phyloP scores from a whole-genome alignment of 1,284 basidiomycete genomes.

The Erythrobasidium hasegawianum region DNA sequence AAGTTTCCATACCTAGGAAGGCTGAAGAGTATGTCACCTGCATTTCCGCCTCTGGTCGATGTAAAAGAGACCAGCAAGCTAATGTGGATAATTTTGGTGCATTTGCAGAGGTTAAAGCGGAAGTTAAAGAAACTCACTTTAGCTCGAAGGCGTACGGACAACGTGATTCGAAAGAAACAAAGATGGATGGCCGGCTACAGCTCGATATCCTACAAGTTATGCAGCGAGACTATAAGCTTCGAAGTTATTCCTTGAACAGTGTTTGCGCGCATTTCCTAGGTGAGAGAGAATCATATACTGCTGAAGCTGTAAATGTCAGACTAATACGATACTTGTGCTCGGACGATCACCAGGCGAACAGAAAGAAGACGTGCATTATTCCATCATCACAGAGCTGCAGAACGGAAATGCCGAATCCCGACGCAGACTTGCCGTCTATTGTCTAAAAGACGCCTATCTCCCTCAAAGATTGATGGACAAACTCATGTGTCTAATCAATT shows the following conservation, averaged over 20 bases:
- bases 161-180: conserved; percentile 87
- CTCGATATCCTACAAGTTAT: conserved; percentile 91
- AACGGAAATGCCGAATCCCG: conserved; percentile 88
- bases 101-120: conserved; percentile 63
- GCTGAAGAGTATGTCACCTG: conserved; percentile 59
- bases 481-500: conserved; percentile 96
- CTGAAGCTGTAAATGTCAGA: neutral
- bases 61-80: too few relatives aligned
- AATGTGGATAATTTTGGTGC: neutral
- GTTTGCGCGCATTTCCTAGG: conserved; percentile 90
- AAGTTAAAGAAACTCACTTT: conserved; percentile 86
- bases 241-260: conserved; percentile 90
- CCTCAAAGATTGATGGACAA: conserved; percentile 91
- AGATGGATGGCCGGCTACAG: conserved; percentile 82
- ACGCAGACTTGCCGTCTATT: conserved; percentile 86
- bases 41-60: neutral
- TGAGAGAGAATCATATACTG: conserved; percentile 15
- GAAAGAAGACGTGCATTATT: conserved; percentile 95
- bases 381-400: conserved; percentile 92
- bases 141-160: conserved; percentile 93
- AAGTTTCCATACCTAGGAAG: conserved; percentile 76
- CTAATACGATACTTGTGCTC: neutral
- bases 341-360: conserved; percentile 61
- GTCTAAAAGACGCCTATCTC: conserved; percentile 95
- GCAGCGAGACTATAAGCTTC: conserved; percentile 92